Conservation (phyloP, 73 alveolate genomes). For the Uronychia binucleata region DNA sequence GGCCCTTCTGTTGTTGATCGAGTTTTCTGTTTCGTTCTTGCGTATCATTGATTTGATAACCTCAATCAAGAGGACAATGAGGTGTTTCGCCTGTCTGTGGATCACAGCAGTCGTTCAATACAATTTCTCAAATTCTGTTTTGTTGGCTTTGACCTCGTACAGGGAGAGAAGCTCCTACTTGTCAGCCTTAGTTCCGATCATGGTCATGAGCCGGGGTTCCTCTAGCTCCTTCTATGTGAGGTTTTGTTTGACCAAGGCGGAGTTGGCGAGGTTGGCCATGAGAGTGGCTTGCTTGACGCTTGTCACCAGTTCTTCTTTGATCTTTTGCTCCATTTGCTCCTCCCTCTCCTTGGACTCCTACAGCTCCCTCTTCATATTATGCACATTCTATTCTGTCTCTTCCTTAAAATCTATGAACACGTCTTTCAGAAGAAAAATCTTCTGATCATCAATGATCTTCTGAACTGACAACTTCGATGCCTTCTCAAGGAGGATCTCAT, state of each 20-base stretch:
- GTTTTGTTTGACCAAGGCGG: background rate
- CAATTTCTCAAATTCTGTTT: background rate
- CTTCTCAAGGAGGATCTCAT: background rate
- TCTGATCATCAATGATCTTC: background rate
- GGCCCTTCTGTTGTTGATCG: background rate
- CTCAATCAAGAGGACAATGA: background rate
- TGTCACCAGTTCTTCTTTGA: background rate
- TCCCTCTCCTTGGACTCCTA: background rate
- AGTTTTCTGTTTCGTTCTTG: background rate
- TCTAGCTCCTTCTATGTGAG: background rate
- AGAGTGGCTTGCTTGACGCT: background rate
- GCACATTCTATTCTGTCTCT: background rate
- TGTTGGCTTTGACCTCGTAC: background rate
- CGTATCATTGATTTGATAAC: background rate
- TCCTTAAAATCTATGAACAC: background rate
- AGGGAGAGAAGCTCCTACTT: background rate
- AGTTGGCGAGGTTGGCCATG: background rate
- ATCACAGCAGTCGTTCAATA: background rate
- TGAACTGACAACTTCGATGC: background rate
- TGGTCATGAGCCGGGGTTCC: background rate
- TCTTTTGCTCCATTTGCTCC: background rate
- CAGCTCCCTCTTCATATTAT: background rate
- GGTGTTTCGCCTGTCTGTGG: background rate
- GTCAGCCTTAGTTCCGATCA: background rate
- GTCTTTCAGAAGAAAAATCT: background rate